A percentile compares a stretch with the other conserved stretches of the same genome.
Conservation (phyloP, 805 yeast genomes). For the Ascoidea rubescens region DNA sequence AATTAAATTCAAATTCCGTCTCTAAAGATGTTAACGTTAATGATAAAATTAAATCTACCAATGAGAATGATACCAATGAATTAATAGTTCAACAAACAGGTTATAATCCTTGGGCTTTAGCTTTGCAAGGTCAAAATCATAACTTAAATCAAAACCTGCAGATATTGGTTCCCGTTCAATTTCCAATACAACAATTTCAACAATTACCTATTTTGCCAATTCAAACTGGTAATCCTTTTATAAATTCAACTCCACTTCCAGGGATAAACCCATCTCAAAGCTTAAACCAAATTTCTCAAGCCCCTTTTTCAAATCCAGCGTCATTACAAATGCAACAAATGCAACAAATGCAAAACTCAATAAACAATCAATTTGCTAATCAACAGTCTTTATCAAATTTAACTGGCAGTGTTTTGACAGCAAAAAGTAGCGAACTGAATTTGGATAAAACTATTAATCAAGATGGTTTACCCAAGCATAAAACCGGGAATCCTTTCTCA, state of each 20-base stretch:
- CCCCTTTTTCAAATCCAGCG: constrained; percentile 9
- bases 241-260: constrained; percentile 6
- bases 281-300: constrained; percentile 8
- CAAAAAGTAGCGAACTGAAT: too few relatives aligned
- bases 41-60: constrained; percentile 4
- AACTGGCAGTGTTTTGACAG: too few relatives aligned
- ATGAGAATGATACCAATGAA: background rate
- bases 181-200: constrained; percentile 11
- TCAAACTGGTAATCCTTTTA: constrained; percentile 5
- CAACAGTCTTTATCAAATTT: background rate
- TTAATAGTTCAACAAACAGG: constrained; percentile 11
- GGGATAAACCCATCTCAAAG: constrained; percentile 9
- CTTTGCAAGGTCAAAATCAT: constrained; percentile 12
- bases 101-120: constrained; percentile 18
- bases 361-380: background rate
- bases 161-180: constrained; percentile 13
- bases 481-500: constrained; percentile 24
- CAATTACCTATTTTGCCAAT: constrained; percentile 3
- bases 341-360: constrained; percentile 9
- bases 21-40: constrained; percentile 21
- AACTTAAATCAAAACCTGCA: constrained; percentile 16
- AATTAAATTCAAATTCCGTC: constrained; percentile 19
- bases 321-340: constrained; percentile 10
- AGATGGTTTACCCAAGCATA: constrained; percentile 7
- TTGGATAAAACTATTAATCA: constrained; percentile 1